Evolutionary conservation across 192 early-diverging fungal genomes (phyloP).

Genomic region (Rhizoclosmatium globosum): DNA sequence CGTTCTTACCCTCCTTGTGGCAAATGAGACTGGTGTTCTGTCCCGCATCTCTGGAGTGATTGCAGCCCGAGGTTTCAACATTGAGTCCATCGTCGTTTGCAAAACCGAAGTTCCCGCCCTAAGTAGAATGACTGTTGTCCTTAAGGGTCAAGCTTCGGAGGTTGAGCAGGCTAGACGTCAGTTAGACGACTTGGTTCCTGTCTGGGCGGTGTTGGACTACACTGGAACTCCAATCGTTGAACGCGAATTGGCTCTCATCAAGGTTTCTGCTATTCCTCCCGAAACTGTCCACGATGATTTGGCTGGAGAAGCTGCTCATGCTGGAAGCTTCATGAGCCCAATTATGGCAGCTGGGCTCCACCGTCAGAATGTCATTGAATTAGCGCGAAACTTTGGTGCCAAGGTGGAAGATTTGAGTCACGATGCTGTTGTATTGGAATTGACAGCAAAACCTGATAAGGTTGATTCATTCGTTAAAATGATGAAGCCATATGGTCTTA

Average conservation of each 20-base stretch:
- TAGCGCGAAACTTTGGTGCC: conserved; percentile 86
- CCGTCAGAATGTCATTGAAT: conserved; percentile 80
- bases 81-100: conserved; percentile 95
- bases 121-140: conserved; percentile 94
- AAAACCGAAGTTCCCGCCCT: conserved; percentile 95
- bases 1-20: conserved; percentile 94
- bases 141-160: conserved; percentile 80
- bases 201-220: conserved; percentile 98
- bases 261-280: conserved; percentile 63
- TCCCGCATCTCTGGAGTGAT: conserved; percentile 70
- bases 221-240: conserved; percentile 87
- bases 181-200: conserved; percentile 95
- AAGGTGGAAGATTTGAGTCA: conserved; percentile 86
- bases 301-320: conserved; percentile 39
- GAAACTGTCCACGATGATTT: conserved; percentile 4
- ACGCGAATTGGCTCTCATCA: conserved; percentile 92
- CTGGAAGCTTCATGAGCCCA: conserved; percentile 41
- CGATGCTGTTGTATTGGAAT: conserved; percentile 85
- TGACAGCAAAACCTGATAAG: conserved; percentile 87
- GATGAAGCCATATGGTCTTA: conserved; percentile 92
- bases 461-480: conserved; percentile 93
- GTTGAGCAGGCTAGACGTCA: conserved; percentile 95
- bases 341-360: conserved; percentile 69
- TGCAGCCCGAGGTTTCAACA: conserved; percentile 96
- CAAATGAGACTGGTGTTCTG: conserved; percentile 63